A percentile compares a stretch with the other conserved stretches of the same genome.
phyloP scores from a whole-genome alignment of 768 basidiomycete genomes.

The Serendipita sp. region DNA sequence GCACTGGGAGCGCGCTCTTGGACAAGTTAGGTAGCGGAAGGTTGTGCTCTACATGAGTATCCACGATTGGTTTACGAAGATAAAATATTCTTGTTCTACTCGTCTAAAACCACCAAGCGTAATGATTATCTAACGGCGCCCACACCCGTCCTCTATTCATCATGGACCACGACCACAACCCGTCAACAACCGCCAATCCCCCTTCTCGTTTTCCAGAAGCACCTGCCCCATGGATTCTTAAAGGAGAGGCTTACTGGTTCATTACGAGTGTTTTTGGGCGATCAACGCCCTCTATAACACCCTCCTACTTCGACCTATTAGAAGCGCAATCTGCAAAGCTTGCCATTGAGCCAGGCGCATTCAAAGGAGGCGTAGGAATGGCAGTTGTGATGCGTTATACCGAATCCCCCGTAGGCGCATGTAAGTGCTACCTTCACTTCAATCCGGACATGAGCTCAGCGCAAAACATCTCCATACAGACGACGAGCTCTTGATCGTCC shows the following conservation, averaged over 20 bases:
- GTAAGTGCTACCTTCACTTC: background rate
- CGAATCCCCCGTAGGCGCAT: background rate
- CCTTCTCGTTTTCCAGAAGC: background rate
- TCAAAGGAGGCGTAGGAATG: background rate
- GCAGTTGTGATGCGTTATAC: slow-evolving; percentile 1
- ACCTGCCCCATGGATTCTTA: background rate
- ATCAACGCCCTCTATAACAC: background rate
- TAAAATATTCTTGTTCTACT: too few species aligned
- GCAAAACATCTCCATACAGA: background rate
- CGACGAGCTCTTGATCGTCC: slow-evolving; percentile 11
- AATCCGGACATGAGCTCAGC: too few species aligned
- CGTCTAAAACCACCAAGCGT: too few species aligned
- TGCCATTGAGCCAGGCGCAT: background rate
- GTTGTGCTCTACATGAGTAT: too few species aligned
- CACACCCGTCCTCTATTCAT: too few species aligned
- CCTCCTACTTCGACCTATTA: background rate
- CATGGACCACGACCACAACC: too few species aligned
- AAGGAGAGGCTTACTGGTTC: background rate
- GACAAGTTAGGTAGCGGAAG: too few species aligned
- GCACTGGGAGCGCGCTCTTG: too few species aligned
- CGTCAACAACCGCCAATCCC: too few species aligned
- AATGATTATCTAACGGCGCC: too few species aligned
- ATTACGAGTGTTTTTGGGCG: background rate
- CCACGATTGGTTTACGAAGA: too few species aligned
- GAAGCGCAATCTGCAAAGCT: background rate